Evolutionary conservation across 2,329 filamentous ascomycete genomes (phyloP).

Genomic region (Arthrobotrys entomopaga): DNA sequence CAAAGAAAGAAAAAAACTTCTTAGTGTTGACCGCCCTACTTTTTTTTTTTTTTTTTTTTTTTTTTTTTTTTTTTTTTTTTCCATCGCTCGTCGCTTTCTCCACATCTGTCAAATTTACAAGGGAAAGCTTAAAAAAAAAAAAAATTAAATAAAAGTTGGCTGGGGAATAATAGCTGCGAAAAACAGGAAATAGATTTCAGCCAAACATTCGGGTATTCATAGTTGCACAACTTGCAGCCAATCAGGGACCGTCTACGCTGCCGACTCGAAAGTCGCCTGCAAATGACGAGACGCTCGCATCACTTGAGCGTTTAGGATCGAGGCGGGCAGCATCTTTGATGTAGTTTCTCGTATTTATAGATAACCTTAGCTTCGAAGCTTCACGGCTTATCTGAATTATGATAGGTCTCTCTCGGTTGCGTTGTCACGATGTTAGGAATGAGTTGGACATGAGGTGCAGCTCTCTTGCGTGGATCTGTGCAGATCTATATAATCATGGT

Average conservation of each 20-base stretch:
- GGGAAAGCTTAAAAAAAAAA: not conserved
- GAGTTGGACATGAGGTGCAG: not conserved
- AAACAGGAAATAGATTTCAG: conserved; percentile 28
- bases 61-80: too few species aligned
- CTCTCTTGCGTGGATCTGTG: not conserved
- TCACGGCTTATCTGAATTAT: too few species aligned
- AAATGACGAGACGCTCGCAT: not conserved
- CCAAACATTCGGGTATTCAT: conserved; percentile 35
- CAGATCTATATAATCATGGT: not conserved
- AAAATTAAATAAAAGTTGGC: conserved; percentile 12
- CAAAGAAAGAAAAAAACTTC: conserved; percentile 26
- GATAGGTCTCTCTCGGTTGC: too few species aligned
- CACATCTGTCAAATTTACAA: too few species aligned
- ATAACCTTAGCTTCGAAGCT: too few species aligned
- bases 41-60: conserved; percentile 12
- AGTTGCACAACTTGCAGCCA: conserved; percentile 32
- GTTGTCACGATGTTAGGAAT: too few species aligned
- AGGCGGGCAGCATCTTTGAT: not conserved
- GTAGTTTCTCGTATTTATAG: too few species aligned
- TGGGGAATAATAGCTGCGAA: not conserved
- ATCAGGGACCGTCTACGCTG: conserved; percentile 12
- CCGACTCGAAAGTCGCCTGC: conserved; percentile 3
- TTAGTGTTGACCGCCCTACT: conserved; percentile 19
- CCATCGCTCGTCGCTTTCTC: not conserved
- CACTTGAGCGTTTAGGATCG: not conserved